phyloP scores from a whole-genome alignment of 257 asterid species.

The Leonotis leonurus region DNA sequence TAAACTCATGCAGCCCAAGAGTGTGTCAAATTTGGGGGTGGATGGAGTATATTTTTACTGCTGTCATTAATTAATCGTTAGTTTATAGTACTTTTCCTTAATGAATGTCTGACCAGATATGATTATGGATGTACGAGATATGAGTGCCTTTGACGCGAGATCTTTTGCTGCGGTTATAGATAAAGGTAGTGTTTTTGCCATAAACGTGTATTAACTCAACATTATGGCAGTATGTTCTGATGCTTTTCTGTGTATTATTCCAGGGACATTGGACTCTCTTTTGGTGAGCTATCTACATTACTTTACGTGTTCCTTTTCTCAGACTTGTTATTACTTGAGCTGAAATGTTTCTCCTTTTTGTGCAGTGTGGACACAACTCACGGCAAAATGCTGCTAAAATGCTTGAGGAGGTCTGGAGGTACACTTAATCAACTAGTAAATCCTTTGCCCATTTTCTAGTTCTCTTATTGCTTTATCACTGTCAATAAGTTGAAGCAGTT shows the following conservation, averaged over 20 bases:
- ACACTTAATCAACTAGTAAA: conserved; percentile 21
- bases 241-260: conserved; percentile 22
- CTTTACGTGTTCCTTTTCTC: not conserved
- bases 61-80: not conserved
- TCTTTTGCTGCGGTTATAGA: conserved; percentile 59
- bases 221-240: conserved; percentile 27
- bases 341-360: conserved; percentile 5
- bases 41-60: not conserved
- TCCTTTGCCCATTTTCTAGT: conserved; percentile 6
- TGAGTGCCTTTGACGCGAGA: conserved; percentile 46
- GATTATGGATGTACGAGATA: conserved; percentile 58
- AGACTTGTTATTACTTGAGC: conserved; percentile 9
- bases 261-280: conserved; percentile 80
- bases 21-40: too few relatives aligned
- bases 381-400: conserved; percentile 56
- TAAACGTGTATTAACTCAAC: not conserved
- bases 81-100: conserved; percentile 16
- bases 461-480: conserved; percentile 24
- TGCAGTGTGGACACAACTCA: conserved; percentile 62
- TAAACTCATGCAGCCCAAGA: too few relatives aligned
- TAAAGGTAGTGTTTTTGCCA: conserved; percentile 44
- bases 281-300: conserved; percentile 40
- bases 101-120: conserved; percentile 38
- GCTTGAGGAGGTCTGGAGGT: conserved; percentile 73
- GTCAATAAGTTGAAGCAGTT: conserved; percentile 58